Conservation (phyloP, 2,329 filamentous ascomycete species). For the Aspergillus puulaauensis region DNA sequence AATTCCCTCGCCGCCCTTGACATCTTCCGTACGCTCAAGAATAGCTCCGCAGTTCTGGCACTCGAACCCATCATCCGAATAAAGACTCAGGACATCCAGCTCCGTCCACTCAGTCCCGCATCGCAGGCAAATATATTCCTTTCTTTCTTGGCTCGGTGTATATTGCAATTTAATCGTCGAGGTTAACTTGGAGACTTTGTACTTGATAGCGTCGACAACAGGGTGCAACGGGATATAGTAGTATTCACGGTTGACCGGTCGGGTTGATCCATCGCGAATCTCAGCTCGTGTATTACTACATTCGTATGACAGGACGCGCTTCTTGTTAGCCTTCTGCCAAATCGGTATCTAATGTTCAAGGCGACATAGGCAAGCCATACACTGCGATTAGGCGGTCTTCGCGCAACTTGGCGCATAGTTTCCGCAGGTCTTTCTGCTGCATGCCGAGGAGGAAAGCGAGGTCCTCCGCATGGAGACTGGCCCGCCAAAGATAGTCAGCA, state of each 20-base stretch:
- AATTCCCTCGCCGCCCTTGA: constrained; percentile 43
- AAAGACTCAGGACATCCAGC: constrained; percentile 81
- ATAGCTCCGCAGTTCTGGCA: constrained; percentile 72
- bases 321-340: constrained; percentile 4
- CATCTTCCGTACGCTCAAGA: constrained; percentile 46
- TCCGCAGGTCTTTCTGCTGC: constrained; percentile 88
- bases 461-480: constrained; percentile 78
- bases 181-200: constrained; percentile 82
- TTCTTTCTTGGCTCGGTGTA: constrained; percentile 78
- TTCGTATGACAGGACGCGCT: neutral
- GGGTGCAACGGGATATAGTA: constrained; percentile 96
- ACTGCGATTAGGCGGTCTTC: constrained; percentile 84
- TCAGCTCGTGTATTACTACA: constrained; percentile 71
- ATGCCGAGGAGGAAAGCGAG: constrained; percentile 83
- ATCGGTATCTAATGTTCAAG: neutral
- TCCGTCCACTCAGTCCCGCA: constrained; percentile 86
- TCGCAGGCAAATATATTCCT: constrained; percentile 81
- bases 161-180: constrained; percentile 84
- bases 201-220: constrained; percentile 95
- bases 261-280: constrained; percentile 74
- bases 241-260: constrained; percentile 84
- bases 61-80: constrained; percentile 67
- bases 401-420: constrained; percentile 78
- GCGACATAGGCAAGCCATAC: constrained; percentile 49
- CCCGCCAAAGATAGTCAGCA: neutral